phyloP scores from a whole-genome alignment of 1,284 basidiomycete genomes.

The Microstroma glucosiphilum region DNA sequence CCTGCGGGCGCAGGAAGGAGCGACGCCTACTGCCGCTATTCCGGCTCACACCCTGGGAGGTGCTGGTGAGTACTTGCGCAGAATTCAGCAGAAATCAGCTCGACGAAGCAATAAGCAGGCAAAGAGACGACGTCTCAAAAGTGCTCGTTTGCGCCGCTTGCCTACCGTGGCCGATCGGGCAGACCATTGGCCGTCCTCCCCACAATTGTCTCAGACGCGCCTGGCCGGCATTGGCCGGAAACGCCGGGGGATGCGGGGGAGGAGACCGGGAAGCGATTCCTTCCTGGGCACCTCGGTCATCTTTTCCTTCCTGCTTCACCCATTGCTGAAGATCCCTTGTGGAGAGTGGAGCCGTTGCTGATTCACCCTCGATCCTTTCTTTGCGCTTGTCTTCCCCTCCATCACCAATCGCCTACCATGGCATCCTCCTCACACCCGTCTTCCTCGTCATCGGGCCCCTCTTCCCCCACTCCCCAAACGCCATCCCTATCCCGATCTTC shows the following conservation, averaged over 20 bases:
- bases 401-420: not conserved
- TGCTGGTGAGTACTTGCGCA: not conserved
- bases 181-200: too few relatives aligned
- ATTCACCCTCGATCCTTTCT: too few relatives aligned
- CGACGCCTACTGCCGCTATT: not conserved
- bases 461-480: not conserved
- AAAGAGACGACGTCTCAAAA: not conserved
- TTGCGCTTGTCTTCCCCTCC: not conserved
- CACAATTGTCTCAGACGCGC: too few relatives aligned
- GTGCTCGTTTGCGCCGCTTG: not conserved
- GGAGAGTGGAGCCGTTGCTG: too few relatives aligned
- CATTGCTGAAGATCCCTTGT: too few relatives aligned
- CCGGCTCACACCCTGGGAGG: not conserved
- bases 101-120: not conserved
- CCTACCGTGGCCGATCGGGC: not conserved
- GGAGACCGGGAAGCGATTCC: too few relatives aligned
- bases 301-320: not conserved
- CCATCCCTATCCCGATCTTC: slow-evolving; percentile 2
- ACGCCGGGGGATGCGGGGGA: too few relatives aligned
- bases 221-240: too few relatives aligned
- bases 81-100: not conserved
- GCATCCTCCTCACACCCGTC: not conserved
- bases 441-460: not conserved
- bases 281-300: not conserved
- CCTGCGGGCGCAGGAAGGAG: too few relatives aligned